Evolutionary conservation across 1,284 basidiomycete species (phyloP).

Genomic region (Schizophyllum commune): DNA sequence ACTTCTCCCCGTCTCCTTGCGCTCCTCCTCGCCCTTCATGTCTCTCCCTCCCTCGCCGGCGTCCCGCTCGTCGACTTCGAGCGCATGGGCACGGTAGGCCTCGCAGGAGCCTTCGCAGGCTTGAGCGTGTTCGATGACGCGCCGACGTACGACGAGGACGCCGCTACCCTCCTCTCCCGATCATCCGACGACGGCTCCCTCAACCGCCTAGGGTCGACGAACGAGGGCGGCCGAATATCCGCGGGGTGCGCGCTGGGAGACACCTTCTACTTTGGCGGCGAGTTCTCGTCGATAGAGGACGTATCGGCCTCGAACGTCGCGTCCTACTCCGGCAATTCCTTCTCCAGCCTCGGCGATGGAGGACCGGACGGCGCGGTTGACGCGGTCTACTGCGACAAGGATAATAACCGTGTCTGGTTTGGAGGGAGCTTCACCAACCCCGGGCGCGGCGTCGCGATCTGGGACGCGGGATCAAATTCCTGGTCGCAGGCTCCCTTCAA

Average conservation of each 20-base stretch:
- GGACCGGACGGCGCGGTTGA: constrained; percentile 69
- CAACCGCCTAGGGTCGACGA: constrained; percentile 58
- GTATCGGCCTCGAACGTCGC: constrained; percentile 61
- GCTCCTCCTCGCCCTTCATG: constrained; percentile 14
- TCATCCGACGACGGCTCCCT: constrained; percentile 50
- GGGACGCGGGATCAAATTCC: constrained; percentile 54
- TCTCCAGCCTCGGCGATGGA: constrained; percentile 51
- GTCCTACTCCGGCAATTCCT: constrained; percentile 57
- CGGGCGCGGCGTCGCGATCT: constrained; percentile 71
- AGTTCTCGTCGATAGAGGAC: constrained; percentile 61
- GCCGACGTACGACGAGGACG: constrained; percentile 56
- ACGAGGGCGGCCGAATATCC: constrained; percentile 57
- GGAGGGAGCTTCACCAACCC: constrained; percentile 78
- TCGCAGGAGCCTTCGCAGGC: constrained; percentile 82
- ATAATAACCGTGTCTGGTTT: constrained; percentile 70
- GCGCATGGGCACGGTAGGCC: constrained; percentile 83
- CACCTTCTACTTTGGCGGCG: constrained; percentile 69
- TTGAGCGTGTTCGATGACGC: constrained; percentile 68
- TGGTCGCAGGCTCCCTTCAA: constrained; percentile 80
- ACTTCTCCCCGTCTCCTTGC: constrained; percentile 11
- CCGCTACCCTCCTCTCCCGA: constrained; percentile 65
- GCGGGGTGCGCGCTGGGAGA: constrained; percentile 58
- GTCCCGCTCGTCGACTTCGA: constrained; percentile 83
- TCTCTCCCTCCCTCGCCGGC: constrained; percentile 37
- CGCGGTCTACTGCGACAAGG: constrained; percentile 77